phyloP scores from a whole-genome alignment of 2,329 filamentous ascomycete species.

The Penicillium corylophilum region DNA sequence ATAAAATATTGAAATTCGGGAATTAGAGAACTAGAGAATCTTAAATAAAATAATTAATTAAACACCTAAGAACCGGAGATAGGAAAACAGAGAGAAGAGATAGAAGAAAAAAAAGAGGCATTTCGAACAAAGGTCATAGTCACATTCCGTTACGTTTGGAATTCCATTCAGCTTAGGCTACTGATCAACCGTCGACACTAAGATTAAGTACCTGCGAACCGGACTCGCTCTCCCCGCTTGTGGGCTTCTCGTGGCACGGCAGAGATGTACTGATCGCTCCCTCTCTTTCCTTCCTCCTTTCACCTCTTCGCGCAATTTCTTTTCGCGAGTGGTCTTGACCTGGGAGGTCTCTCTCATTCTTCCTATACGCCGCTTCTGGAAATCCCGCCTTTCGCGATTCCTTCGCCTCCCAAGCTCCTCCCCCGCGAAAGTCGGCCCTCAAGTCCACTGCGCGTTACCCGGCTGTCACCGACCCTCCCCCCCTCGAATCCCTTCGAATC shows the following conservation, averaged over 20 bases:
- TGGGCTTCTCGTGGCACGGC: slow-evolving; percentile 21
- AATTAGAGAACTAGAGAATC: background rate
- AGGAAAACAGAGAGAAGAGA: background rate
- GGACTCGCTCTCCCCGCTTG: slow-evolving; percentile 8
- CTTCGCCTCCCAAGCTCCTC: background rate
- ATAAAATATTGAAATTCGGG: background rate
- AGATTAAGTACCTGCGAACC: background rate
- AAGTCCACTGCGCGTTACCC: background rate
- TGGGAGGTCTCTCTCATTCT: background rate
- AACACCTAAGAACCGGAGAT: too few species aligned
- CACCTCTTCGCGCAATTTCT: slow-evolving; percentile 1
- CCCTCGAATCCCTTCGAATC: slow-evolving; percentile 1
- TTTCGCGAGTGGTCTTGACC: background rate
- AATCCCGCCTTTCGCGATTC: background rate
- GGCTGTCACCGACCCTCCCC: background rate
- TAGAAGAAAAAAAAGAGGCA: too few species aligned
- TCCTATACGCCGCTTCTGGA: background rate
- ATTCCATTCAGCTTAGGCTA: background rate
- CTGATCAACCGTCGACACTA: background rate
- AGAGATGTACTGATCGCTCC: slow-evolving; percentile 15
- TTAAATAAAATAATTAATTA: too few species aligned
- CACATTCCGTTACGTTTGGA: background rate
- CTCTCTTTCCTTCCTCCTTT: slow-evolving; percentile 3
- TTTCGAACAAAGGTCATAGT: background rate
- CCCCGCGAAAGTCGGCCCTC: slow-evolving; percentile 1